A percentile compares a stretch with the other conserved stretches of the same genome.
phyloP scores from a whole-genome alignment of 1,139 yeast genomes.

The Martiniozyma asiatica region DNA sequence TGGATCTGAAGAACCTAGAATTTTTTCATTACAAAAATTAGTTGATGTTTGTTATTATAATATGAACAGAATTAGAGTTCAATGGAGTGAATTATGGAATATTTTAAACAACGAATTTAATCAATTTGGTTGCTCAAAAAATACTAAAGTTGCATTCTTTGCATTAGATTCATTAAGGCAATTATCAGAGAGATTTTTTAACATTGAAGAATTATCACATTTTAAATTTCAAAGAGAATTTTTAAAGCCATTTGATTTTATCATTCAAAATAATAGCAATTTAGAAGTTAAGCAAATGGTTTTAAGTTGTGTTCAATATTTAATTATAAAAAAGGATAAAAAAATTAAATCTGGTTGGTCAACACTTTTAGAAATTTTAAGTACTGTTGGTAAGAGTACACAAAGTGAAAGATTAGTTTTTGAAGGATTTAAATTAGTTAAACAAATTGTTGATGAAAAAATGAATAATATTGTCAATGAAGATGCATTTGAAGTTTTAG shows the following conservation, averaged over 20 bases:
- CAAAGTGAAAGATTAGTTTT: slow-evolving; percentile 44
- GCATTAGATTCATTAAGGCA: slow-evolving; percentile 93
- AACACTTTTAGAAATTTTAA: slow-evolving; percentile 69
- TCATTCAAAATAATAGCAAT: slow-evolving; percentile 55
- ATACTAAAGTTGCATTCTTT: slow-evolving; percentile 68
- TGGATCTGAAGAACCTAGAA: slow-evolving; percentile 70
- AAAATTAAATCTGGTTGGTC: slow-evolving; percentile 92
- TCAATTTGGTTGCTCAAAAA: slow-evolving; percentile 69
- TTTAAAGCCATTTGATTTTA: slow-evolving; percentile 78
- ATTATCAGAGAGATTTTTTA: slow-evolving; percentile 81
- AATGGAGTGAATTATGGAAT: slow-evolving; percentile 95
- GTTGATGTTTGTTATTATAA: slow-evolving; percentile 96
- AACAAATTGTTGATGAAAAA: slow-evolving; percentile 50
- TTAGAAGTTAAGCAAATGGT: slow-evolving; percentile 79
- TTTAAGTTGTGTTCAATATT: slow-evolving; percentile 76
- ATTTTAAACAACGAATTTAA: slow-evolving; percentile 88
- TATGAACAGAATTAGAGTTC: slow-evolving; percentile 91
- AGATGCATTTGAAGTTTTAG: slow-evolving; percentile 64
- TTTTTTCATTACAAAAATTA: slow-evolving; percentile 86
- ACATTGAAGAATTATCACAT: slow-evolving; percentile 86
- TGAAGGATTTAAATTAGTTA: slow-evolving; percentile 53
- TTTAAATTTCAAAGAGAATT: slow-evolving; percentile 94
- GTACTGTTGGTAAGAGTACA: slow-evolving; percentile 45
- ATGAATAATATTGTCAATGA: slow-evolving; percentile 55
- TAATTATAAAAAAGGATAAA: slow-evolving; percentile 65